Evolutionary conservation across 208 protist genomes (phyloP).

Genomic region (Trypanosoma scelopori): DNA sequence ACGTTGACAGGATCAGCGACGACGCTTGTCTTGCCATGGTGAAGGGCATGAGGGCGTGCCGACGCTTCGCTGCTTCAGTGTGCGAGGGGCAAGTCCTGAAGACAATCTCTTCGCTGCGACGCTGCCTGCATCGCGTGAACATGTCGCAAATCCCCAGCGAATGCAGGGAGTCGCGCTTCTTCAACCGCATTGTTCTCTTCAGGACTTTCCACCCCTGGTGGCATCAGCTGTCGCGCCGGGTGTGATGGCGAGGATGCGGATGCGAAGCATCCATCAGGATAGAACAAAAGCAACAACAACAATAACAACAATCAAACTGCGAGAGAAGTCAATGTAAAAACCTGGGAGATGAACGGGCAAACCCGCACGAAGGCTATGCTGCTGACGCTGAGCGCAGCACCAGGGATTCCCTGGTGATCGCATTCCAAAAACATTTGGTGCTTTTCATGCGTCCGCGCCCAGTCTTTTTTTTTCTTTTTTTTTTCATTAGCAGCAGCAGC

Average conservation of each 20-base stretch:
- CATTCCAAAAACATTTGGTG: too few species aligned
- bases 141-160: slow-evolving; percentile 22
- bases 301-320: too few species aligned
- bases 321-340: too few species aligned
- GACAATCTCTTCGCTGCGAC: slow-evolving; percentile 14
- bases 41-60: slow-evolving; percentile 36
- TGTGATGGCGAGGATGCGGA: not conserved
- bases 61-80: slow-evolving; percentile 20
- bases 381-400: too few species aligned
- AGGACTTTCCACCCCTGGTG: not conserved
- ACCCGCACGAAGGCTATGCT: too few species aligned
- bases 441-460: too few species aligned
- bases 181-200: slow-evolving; percentile 6
- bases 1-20: slow-evolving; percentile 27
- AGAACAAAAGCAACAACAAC: too few species aligned
- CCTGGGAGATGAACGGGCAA: too few species aligned
- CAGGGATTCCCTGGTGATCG: too few species aligned
- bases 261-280: not conserved
- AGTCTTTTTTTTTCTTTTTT: too few species aligned
- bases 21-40: slow-evolving; percentile 35
- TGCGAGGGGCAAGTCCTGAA: not conserved
- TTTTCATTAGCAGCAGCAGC: too few species aligned
- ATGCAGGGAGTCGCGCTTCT: slow-evolving; percentile 38
- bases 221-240: too few species aligned
- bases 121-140: slow-evolving; percentile 30